Conservation (phyloP, 176 grass and related monocot species). For the Carex scoparia region DNA sequence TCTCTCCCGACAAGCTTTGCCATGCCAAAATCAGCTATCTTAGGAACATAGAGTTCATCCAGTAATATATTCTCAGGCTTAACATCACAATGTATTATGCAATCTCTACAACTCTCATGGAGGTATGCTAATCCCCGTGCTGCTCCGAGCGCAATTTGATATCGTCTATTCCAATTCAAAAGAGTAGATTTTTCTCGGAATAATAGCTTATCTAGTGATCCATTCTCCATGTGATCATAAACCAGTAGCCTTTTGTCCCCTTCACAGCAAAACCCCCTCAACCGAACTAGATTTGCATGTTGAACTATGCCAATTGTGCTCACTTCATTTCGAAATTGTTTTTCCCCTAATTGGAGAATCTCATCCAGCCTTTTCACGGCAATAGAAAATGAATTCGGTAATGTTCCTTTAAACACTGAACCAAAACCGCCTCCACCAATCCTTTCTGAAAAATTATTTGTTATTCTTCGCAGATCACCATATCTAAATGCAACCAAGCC, state of each 20-base stretch:
- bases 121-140: slow-evolving; percentile 41
- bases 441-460: slow-evolving; percentile 49
- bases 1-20: not conserved
- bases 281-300: slow-evolving; percentile 41
- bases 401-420: slow-evolving; percentile 33
- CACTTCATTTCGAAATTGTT: slow-evolving; percentile 46
- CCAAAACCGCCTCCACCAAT: slow-evolving; percentile 45
- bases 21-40: slow-evolving; percentile 46
- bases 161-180: slow-evolving; percentile 37
- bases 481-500: slow-evolving; percentile 29
- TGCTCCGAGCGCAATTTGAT: slow-evolving; percentile 29
- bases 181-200: not conserved
- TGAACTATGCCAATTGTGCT: slow-evolving; percentile 37
- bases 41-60: slow-evolving; percentile 19
- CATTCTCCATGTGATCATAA: slow-evolving; percentile 15
- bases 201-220: slow-evolving; percentile 35
- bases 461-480: slow-evolving; percentile 30
- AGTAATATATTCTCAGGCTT: slow-evolving; percentile 70
- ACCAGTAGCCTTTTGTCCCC: slow-evolving; percentile 30
- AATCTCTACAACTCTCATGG: slow-evolving; percentile 41
- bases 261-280: slow-evolving; percentile 36
- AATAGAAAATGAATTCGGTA: not conserved
- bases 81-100: slow-evolving; percentile 64
- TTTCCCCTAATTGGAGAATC: slow-evolving; percentile 23
- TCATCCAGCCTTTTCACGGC: slow-evolving; percentile 47